Base-by-base conservation (phyloP, 2,329 filamentous ascomycete species). In the Cercospora zeina region DNA sequence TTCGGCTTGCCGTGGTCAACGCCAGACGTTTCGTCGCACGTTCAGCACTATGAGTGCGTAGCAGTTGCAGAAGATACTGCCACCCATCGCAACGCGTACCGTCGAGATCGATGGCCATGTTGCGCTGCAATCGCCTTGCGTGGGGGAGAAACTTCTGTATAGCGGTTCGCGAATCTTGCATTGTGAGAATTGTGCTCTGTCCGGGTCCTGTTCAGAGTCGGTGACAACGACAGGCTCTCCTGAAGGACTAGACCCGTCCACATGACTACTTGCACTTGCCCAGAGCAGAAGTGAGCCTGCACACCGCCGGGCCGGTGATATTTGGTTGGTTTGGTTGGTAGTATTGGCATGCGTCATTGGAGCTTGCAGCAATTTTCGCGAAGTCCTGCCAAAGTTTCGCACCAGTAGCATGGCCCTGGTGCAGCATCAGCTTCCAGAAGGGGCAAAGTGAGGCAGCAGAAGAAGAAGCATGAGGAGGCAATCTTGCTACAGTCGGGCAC, bases 301-400 rank as follows among this genome's bases (percentile, higher is more conserved):
- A 57, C 55, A 58, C 27, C 31, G 31, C 55, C 31, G 39, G 11
- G 14, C 31, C 19, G 42, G 19, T 13, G 49, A 9, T 8, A 16
- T 47, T 27, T 60, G 58, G 58, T 60, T 54, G 50, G 50, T 60
- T 54, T 60, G 58, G 58, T 60, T 55, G 58, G 24, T 36, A 14
- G 58, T 19, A 50, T 60, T 60, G 58, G 58, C 58, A 49, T 34
- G 36, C 51, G 58, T 60, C 58, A 60, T 50, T 27, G 34, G 33
- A 30, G 36, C 11, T 11, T 19, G 33, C n/a, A 21, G 16, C 30
- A 11, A 47, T 47, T 30, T 34, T 60, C 34, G n/a, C 14, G 37
- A 36, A 37, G 6, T 34, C 37, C 21, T 54, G 19, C 30, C 58
- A 54, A 30, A 33, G 19, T 39, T 34, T 49, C 16, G 19, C 19